Evolutionary conservation across 202 grass and related monocot species (phyloP).

Genomic region (Brachypodium distachyon): DNA sequence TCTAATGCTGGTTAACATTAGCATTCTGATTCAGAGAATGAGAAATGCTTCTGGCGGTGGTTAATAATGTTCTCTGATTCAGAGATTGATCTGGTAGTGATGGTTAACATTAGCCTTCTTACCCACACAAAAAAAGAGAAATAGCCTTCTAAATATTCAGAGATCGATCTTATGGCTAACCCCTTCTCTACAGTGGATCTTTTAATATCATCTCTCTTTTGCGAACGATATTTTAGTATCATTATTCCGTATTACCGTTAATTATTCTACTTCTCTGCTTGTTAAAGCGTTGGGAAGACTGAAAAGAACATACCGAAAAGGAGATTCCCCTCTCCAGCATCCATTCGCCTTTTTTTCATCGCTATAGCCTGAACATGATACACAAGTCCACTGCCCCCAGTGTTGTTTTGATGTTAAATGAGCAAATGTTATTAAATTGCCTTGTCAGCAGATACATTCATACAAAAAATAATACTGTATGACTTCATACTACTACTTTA

Average conservation of each 20-base stretch:
- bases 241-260: neutral
- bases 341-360: neutral
- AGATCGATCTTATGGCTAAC: neutral
- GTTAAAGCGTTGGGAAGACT: neutral
- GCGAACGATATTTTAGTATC: no score
- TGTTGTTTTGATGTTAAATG: neutral
- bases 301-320: neutral
- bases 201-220: neutral
- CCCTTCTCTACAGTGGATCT: neutral
- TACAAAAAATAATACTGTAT: neutral
- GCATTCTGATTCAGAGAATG: neutral
- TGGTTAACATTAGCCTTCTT: neutral
- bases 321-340: neutral
- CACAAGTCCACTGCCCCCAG: neutral
- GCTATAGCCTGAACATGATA: neutral
- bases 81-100: neutral
- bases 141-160: no score
- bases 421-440: neutral
- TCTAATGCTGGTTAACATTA: neutral
- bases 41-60: neutral
- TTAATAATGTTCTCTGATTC: neutral
- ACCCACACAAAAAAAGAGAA: no score
- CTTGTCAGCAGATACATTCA: neutral
- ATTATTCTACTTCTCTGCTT: neutral
- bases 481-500: neutral